Base-by-base conservation (phyloP, 106 monocot genomes). In the Chionographis japonica region DNA sequence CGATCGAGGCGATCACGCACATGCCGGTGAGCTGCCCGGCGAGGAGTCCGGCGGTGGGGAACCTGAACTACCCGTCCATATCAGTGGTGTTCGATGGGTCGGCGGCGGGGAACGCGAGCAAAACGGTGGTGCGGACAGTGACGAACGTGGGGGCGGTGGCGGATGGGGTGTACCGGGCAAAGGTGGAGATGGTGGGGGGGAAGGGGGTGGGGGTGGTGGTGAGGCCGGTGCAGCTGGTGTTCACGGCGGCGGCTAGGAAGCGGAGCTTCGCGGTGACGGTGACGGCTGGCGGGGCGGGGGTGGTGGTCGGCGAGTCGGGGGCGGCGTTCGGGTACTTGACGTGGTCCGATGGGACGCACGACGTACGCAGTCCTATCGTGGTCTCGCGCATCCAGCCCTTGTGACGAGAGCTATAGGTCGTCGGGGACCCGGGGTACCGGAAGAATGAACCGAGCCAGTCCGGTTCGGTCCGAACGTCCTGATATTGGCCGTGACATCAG, bases 41-140 rank as follows among this genome's bases (percentile, higher is more conserved):
- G 43, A 82, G 53, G 80, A 80, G 63, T 37, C 74, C 63, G 6
- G 50, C 68, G 8, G 39, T 76, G 42, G 91, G 81, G 69, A 84
- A 85, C 73, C 70, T 95, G 39, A 97, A 92, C 67, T 92, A 92
- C 72, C 97, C 97, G 51, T 97, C 97, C 1, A 83, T 97, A 37
- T 86, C 86, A 14, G 82, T 84, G 19, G 78, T 85, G 36, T 83
- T 89, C 78, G 80, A 81, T 42, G 77, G 71, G 12, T 49, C 58
- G 8, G 57, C 55, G 18, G 42, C 13, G 60, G 50, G 60, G 37
- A 81, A 71, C 68, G 41, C 54, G 67, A 85, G 74, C 65, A 84
- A 65, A 80, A 89, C 74, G 55, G 84, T 92, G 42, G 36, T 80
- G 40, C 60, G 97, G 63, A 92, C 81, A 46, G 78, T 70, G 68